Evolutionary conservation across 305 asterid species (phyloP).

Genomic region (Fraxinus baroniana): DNA sequence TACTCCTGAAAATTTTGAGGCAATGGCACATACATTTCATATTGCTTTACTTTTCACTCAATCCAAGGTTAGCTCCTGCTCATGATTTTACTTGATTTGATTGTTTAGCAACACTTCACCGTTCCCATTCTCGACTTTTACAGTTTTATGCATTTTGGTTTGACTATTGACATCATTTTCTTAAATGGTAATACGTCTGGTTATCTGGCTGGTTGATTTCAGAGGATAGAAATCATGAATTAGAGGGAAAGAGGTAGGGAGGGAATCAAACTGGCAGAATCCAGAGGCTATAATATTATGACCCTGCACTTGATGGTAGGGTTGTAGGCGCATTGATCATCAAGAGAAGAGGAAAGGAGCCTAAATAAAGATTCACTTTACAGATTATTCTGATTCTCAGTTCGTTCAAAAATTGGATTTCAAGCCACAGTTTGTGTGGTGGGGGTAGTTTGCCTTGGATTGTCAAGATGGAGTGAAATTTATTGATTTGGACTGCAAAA

Average conservation of each 20-base stretch:
- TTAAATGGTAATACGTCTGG: not conserved
- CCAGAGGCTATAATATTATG: not conserved
- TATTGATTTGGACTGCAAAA: not conserved
- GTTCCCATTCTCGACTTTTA: not conserved
- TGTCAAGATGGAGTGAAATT: not conserved
- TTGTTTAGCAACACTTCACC: not conserved
- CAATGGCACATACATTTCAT: conserved; percentile 48
- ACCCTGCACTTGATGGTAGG: not conserved
- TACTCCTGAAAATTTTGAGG: conserved; percentile 47
- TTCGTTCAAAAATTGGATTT: not conserved
- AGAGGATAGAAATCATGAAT: not conserved
- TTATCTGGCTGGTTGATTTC: not conserved
- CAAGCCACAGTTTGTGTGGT: not conserved
- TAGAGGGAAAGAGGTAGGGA: not conserved
- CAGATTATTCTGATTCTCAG: not conserved
- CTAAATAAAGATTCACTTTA: not conserved
- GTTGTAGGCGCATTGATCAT: not conserved
- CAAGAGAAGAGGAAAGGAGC: not conserved
- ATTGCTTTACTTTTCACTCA: conserved; percentile 43
- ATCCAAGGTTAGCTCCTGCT: conserved; percentile 40
- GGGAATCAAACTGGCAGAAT: not conserved
- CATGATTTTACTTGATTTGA: not conserved
- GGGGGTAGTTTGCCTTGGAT: not conserved
- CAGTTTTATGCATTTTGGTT: not conserved
- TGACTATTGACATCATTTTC: not conserved